Conservation (phyloP, 139 green algal genomes). For the Auxenochlorella pyrenoidosa region DNA sequence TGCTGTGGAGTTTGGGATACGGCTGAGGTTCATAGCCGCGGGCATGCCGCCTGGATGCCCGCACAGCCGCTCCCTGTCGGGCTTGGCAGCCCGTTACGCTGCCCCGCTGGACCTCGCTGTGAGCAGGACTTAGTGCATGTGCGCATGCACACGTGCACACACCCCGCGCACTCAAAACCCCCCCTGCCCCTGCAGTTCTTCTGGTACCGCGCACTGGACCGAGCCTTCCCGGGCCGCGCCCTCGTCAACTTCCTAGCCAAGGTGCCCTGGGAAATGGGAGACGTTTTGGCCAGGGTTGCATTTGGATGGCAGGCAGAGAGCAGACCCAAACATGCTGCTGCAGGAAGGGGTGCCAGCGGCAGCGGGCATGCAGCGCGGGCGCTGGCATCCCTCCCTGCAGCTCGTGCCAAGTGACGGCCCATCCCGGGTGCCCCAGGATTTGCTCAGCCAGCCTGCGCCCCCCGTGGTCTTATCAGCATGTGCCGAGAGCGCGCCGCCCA, state of each 20-base stretch:
- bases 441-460: too few species aligned
- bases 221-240: conserved; percentile 61
- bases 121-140: too few species aligned
- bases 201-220: conserved; percentile 67
- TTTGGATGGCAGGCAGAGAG: neutral
- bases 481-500: too few species aligned
- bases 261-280: too few species aligned
- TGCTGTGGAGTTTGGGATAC: too few species aligned
- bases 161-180: neutral
- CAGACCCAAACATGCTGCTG: neutral
- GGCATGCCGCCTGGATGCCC: neutral
- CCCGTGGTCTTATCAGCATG: too few species aligned
- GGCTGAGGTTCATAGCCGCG: too few species aligned
- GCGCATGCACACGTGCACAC: neutral
- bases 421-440: conserved; percentile 36
- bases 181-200: conserved; percentile 54
- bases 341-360: neutral
- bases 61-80: neutral
- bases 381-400: neutral
- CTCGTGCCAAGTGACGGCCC: neutral
- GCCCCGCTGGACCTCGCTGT: too few species aligned
- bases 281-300: too few species aligned
- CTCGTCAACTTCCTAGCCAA: conserved; percentile 79
- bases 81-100: too few species aligned
- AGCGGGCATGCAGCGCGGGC: neutral